Evolutionary conservation across 768 basidiomycete species (phyloP).

Genomic region (Pulveroboletus ravenelii): DNA sequence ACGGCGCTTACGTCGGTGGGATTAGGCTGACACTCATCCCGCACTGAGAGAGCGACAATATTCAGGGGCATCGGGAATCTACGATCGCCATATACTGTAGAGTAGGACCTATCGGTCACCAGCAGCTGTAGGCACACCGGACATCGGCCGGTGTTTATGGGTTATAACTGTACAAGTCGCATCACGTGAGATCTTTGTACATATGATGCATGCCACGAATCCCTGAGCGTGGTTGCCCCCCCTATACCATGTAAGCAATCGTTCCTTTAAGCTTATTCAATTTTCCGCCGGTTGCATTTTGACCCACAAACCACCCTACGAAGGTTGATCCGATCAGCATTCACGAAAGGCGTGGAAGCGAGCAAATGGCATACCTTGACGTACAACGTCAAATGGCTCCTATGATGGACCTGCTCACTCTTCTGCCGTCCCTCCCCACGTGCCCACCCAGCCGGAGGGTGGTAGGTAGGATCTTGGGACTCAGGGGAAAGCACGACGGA

Average conservation of each 20-base stretch:
- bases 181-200: not conserved
- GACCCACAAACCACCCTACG: slow-evolving; percentile 45
- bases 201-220: no score
- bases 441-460: slow-evolving; percentile 29
- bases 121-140: not conserved
- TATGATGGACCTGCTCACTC: slow-evolving; percentile 25
- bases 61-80: not conserved
- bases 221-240: no score
- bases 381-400: slow-evolving; percentile 31
- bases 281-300: slow-evolving; percentile 34
- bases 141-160: not conserved
- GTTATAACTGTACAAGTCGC: not conserved
- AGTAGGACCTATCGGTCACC: not conserved
- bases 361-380: slow-evolving; percentile 30
- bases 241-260: not conserved
- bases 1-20: not conserved
- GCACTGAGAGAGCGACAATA: no score
- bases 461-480: slow-evolving; percentile 23
- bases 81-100: not conserved
- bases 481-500: slow-evolving; percentile 21
- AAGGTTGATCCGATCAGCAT: not conserved
- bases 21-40: not conserved
- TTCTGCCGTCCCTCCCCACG: slow-evolving; percentile 21
- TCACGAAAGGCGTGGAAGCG: not conserved
- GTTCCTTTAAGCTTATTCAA: not conserved